Percentiles rank a stretch among this genome's conserved stretches.
Evolutionary conservation across 202 grass and related monocot genomes (phyloP).

Genomic region (Carex sylvatica): DNA sequence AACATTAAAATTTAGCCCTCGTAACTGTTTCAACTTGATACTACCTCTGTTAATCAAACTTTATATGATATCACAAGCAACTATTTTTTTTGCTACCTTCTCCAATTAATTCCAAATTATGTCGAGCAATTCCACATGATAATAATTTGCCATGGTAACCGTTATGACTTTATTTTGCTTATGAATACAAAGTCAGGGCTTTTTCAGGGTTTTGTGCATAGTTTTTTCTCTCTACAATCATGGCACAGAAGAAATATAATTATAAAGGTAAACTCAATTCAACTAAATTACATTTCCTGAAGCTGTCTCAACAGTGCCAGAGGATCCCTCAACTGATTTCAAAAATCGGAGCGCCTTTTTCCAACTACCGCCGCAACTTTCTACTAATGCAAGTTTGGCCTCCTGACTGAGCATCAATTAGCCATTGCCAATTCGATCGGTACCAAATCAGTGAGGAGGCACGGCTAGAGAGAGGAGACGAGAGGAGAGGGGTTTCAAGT

Average conservation of each 20-base stretch:
- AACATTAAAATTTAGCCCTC: neutral
- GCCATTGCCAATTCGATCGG: no score
- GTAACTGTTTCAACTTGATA: neutral
- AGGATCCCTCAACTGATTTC: conserved; percentile 82
- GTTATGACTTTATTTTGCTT: neutral
- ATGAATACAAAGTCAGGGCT: neutral
- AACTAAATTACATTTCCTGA: conserved; percentile 60
- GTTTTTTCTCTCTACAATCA: neutral
- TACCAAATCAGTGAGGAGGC: no score
- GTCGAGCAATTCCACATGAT: neutral
- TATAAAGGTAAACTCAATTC: neutral
- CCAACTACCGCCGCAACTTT: conserved; percentile 73
- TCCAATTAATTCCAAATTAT: neutral
- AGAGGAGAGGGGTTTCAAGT: no score
- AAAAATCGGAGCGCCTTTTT: conserved; percentile 95
- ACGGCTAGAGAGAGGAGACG: no score
- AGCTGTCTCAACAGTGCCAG: conserved; percentile 63
- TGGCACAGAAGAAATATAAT: neutral
- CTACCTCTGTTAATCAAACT: neutral
- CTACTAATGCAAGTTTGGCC: conserved; percentile 49
- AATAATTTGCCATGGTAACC: neutral
- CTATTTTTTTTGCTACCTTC: neutral
- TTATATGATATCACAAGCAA: neutral
- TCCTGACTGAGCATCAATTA: conserved; percentile 29
- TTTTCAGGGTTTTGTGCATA: neutral